Evolutionary conservation across 345 rosid species (phyloP).

Genomic region (Eucalyptus leucophloia): DNA sequence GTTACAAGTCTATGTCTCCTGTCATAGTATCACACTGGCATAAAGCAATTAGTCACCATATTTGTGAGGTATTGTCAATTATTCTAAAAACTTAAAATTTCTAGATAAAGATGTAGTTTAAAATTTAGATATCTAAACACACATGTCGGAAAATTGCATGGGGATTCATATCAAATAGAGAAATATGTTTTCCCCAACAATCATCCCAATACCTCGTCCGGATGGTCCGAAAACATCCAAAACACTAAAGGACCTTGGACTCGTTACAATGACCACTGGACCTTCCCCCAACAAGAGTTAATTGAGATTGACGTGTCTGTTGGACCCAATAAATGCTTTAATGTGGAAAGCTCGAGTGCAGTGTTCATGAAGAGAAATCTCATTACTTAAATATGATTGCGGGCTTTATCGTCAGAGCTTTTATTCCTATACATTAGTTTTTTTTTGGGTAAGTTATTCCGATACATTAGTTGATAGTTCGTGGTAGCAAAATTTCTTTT

Average conservation of each 20-base stretch:
- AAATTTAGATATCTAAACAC: too few species aligned
- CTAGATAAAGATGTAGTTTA: too few species aligned
- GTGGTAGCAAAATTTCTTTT: neutral
- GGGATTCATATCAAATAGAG: neutral
- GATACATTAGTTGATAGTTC: neutral
- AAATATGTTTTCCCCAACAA: neutral
- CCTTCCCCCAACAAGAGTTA: neutral
- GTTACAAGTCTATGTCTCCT: neutral
- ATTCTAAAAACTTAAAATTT: too few species aligned
- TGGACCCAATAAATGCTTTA: neutral
- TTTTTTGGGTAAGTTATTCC: too few species aligned
- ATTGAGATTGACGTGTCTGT: neutral
- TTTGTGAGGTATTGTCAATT: fast-evolving
- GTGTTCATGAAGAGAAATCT: neutral
- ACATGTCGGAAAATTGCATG: neutral
- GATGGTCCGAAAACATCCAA: neutral
- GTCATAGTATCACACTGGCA: neutral
- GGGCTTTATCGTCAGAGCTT: neutral
- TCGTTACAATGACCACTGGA: neutral
- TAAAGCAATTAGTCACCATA: neutral
- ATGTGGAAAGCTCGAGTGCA: neutral
- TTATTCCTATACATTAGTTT: neutral
- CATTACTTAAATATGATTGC: neutral
- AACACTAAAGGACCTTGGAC: neutral
- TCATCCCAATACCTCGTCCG: neutral